Evolutionary conservation across 116 monocot genomes (phyloP), one percentile per base, ranked within the genome.

Genomic region (Dioscorea cayenensis): DNA sequence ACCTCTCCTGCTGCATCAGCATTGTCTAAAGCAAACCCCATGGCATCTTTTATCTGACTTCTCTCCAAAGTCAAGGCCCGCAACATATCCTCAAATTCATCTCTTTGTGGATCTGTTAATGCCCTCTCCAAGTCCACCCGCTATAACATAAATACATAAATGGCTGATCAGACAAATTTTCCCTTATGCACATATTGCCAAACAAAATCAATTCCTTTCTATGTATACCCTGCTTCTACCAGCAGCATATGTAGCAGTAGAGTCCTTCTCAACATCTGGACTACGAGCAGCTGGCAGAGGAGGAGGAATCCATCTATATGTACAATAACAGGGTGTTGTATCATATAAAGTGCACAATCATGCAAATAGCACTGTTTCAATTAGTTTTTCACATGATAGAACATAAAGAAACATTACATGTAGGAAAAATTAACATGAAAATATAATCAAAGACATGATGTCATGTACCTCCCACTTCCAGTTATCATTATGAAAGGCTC

Each of bases 1-100:
- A 99, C 99, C 89, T 99, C 99, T 79, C 99, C 94, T 67, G 99
- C 91, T 76, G 99, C 99, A 91, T 99, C 99, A 68, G 99, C 99
- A 92, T 99, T 94, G 77, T 99, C 99, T 43, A 99, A 77, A 37
- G 94, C 84, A 89, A 99, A 99, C 14, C 94, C 99, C 99, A 99
- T 99, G 60, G 94, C 99, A 71, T 87, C 94, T 81, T 89, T 99
- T 78, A 99, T 92, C 68, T 84, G 91, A 60, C 81, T 92, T 77
- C 99, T 91, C 79, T 99, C 99, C 50, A 99, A 82, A 65, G 99
- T 99, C 76, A 99, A 77, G 2, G 89, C 82, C 19, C 99, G 91
- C 62, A 99, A 79, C 94, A 89, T 99, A 79, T 99, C 99, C 83
- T 99, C 99, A 84, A 99, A 99, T 78, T 99, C 94, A 80, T 99